Conservation (phyloP, 768 basidiomycete species). For the Russula olivacea region DNA sequence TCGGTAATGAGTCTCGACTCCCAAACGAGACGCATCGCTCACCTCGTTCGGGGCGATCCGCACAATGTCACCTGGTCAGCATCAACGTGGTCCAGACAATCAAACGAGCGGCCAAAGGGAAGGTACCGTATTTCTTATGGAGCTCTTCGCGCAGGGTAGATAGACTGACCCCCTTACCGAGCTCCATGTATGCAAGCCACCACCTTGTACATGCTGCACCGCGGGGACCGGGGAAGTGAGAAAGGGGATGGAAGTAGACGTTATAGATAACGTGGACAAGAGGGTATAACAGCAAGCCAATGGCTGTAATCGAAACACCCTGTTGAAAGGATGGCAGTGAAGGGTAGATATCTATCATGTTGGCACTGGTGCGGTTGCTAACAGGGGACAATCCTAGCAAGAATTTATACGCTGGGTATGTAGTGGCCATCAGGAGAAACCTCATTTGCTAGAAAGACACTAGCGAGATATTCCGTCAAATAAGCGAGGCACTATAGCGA, state of each 20-base stretch:
- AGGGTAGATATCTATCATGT: no score
- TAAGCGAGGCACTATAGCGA: no score
- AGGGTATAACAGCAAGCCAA: background rate
- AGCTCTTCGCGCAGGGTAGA: slow-evolving; percentile 6
- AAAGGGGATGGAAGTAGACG: slow-evolving; percentile 16
- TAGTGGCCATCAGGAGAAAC: no score
- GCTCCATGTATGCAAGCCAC: slow-evolving; percentile 20
- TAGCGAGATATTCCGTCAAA: no score
- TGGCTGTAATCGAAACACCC: background rate
- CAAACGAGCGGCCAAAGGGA: background rate
- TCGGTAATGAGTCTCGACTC: background rate
- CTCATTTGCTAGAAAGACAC: no score
- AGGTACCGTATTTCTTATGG: slow-evolving; percentile 12
- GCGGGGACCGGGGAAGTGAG: slow-evolving; percentile 13
- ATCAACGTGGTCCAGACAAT: no score
- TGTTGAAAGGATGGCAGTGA: background rate
- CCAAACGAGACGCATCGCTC: background rate
- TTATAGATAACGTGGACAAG: slow-evolving; percentile 7
- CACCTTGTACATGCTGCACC: slow-evolving; percentile 12
- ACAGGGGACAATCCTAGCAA: no score
- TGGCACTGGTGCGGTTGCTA: no score
- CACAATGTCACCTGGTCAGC: slow-evolving; percentile 10
- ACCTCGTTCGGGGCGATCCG: slow-evolving; percentile 21
- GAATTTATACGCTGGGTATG: no score
- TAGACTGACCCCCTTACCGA: slow-evolving; percentile 7